These are phyloP conservation scores for Trichoderma orchidacearum DNA, from an alignment of 495 filamentous ascomycete species.

Conservation along the genomic window DNA sequence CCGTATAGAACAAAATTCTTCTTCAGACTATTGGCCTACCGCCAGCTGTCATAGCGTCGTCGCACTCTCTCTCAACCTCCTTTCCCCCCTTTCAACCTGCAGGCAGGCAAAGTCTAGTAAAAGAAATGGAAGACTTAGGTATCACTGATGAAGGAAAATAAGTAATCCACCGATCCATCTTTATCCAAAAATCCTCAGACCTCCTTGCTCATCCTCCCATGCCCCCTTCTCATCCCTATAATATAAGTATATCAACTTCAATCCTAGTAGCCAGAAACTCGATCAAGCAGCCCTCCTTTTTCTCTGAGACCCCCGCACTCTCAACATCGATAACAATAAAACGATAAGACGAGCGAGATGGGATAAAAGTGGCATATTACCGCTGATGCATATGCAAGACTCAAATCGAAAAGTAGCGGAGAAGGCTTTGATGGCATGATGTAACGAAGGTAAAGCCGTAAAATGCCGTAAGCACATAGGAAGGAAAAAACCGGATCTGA, in stretches of 20 bases:
- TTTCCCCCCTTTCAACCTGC: background rate
- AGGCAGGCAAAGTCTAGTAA: background rate
- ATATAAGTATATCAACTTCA: background rate
- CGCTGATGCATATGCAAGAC: background rate
- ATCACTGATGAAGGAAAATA: background rate
- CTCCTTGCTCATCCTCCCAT: background rate
- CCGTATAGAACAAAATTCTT: too few species aligned
- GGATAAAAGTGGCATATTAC: background rate
- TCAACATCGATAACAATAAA: background rate
- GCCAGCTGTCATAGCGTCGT: background rate
- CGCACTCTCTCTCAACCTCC: background rate
- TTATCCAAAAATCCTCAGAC: background rate
- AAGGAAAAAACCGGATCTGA: slow-evolving; percentile 1
- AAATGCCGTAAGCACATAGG: background rate
- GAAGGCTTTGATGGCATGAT: background rate
- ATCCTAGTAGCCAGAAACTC: background rate
- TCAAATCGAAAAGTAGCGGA: background rate
- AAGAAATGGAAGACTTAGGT: background rate
- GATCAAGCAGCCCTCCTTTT: background rate
- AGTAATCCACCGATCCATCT: background rate
- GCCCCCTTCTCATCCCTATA: background rate
- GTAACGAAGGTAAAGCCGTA: background rate
- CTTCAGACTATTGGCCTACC: background rate
- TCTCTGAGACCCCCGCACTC: background rate
- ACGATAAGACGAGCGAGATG: background rate